Conservation (phyloP, 305 asterid genomes). For the Fraxinus latifolia region DNA sequence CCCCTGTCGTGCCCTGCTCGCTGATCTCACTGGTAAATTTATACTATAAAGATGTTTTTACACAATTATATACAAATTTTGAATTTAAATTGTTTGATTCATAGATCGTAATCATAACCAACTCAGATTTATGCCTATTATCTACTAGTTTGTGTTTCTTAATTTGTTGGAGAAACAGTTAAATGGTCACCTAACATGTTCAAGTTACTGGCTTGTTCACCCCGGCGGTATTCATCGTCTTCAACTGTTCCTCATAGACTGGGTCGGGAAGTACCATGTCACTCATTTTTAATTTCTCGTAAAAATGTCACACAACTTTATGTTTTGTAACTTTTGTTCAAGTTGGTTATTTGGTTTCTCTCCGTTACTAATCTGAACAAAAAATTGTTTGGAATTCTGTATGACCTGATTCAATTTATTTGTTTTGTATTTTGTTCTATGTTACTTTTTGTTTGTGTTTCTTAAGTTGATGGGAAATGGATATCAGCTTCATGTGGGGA, state of each 20-base stretch:
- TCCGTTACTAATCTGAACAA: neutral
- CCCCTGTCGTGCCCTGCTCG: slow-evolving; percentile 85
- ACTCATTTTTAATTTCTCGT: neutral
- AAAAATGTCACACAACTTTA: neutral
- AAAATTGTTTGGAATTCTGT: neutral
- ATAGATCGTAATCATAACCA: neutral
- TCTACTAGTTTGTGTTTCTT: neutral
- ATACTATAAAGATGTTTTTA: neutral
- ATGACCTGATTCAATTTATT: neutral
- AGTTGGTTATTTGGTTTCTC: neutral
- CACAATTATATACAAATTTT: neutral
- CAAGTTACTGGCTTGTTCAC: neutral
- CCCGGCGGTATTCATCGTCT: neutral
- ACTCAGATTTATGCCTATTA: neutral
- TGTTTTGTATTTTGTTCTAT: neutral
- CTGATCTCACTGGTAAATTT: slow-evolving; percentile 66
- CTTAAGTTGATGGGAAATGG: neutral
- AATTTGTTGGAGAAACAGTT: neutral
- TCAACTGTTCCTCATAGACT: neutral
- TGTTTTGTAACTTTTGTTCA: neutral
- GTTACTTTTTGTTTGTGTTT: neutral
- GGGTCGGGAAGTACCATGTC: neutral
- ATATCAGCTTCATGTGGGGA: neutral
- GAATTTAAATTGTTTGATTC: neutral
- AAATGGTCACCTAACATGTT: neutral